phyloP scores from a whole-genome alignment of 2,329 filamentous ascomycete genomes.

The Claviceps paspali region DNA sequence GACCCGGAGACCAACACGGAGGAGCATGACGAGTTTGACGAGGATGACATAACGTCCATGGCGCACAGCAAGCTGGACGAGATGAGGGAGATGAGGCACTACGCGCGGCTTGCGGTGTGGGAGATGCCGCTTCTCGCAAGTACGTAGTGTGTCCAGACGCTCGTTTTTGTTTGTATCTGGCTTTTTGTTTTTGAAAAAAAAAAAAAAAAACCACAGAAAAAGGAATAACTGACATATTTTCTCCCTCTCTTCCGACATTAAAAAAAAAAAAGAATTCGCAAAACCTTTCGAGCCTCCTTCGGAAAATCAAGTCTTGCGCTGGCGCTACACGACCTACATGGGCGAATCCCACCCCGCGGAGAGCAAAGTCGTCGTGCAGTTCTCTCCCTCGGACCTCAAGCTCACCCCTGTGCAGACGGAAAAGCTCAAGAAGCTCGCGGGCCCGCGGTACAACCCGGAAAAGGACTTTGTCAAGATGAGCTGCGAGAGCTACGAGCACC shows the following conservation, averaged over 20 bases:
- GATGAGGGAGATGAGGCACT: conserved; percentile 76
- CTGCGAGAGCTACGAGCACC: conserved; percentile 74
- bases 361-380: conserved; percentile 88
- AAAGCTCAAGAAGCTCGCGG: conserved; percentile 81
- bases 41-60: conserved; percentile 70
- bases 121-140: conserved; percentile 85
- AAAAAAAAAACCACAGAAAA: not conserved
- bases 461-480: conserved; percentile 76
- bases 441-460: conserved; percentile 74
- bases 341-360: conserved; percentile 84
- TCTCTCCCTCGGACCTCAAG: conserved; percentile 57
- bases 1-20: conserved; percentile 32
- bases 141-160: too few relatives aligned
- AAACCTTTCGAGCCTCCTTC: conserved; percentile 65
- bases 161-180: too few relatives aligned
- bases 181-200: not conserved
- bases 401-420: conserved; percentile 51
- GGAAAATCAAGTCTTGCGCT: conserved; percentile 58
- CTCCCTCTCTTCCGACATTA: too few relatives aligned
- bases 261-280: conserved; percentile 50
- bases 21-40: conserved; percentile 49
- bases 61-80: conserved; percentile 80
- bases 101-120: conserved; percentile 78
- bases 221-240: not conserved
- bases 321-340: conserved; percentile 94